Evolutionary conservation across 2,329 filamentous ascomycete species (phyloP).

Genomic region (Parastagonospora avenae): DNA sequence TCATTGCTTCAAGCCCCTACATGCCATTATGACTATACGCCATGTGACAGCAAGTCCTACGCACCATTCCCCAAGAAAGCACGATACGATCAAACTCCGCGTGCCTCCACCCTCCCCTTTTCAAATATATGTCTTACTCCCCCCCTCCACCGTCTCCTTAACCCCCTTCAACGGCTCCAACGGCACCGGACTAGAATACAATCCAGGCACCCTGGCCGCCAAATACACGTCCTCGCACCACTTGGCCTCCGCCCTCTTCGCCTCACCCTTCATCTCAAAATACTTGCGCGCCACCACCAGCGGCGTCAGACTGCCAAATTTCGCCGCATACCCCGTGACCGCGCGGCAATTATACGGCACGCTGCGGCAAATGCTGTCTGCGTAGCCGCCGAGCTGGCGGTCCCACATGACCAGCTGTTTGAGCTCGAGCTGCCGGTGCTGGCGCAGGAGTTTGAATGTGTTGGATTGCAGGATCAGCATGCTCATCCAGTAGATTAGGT

Average conservation of each 20-base stretch:
- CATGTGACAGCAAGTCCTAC: too few species aligned
- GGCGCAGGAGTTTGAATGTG: slow-evolving; percentile 36
- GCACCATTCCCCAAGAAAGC: too few species aligned
- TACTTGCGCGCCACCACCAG: slow-evolving; percentile 43
- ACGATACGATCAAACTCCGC: too few species aligned
- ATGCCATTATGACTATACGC: too few species aligned
- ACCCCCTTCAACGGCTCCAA: slow-evolving; percentile 35
- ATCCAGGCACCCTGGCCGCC: slow-evolving; percentile 34
- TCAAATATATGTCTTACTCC: slow-evolving; percentile 29
- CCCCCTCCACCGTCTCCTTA: slow-evolving; percentile 26
- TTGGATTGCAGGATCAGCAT: slow-evolving; percentile 44
- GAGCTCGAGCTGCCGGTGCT: slow-evolving; percentile 30
- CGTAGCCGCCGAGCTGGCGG: slow-evolving; percentile 35
- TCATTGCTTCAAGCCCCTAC: too few species aligned
- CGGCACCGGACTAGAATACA: slow-evolving; percentile 34
- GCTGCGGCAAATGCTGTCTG: slow-evolving; percentile 39
- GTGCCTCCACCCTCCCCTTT: background rate
- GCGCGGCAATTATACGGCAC: slow-evolving; percentile 39
- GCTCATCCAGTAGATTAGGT: slow-evolving; percentile 45
- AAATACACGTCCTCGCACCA: slow-evolving; percentile 42
- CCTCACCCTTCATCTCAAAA: slow-evolving; percentile 34
- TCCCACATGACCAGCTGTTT: slow-evolving; percentile 41
- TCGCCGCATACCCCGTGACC: slow-evolving; percentile 36
- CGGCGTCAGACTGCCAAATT: slow-evolving; percentile 42
- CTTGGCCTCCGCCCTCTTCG: slow-evolving; percentile 19